These are phyloP conservation scores for Fraxinus albicans DNA, from an alignment of 305 asterid genomes.

Conservation along the genomic window DNA sequence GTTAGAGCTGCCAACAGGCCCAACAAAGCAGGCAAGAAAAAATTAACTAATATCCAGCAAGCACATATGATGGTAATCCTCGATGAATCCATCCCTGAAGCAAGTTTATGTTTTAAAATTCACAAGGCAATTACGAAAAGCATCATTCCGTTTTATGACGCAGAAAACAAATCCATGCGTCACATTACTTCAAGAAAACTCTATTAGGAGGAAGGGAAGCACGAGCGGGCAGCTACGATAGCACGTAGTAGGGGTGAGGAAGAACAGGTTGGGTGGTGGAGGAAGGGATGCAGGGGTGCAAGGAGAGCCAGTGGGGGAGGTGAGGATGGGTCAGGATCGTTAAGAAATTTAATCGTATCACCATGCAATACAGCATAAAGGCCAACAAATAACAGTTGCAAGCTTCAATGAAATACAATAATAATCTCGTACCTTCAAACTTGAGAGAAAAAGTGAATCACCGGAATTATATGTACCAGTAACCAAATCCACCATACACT, in stretches of 20 bases:
- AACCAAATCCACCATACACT: constrained; percentile 57
- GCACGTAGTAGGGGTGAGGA: background rate
- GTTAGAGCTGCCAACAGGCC: background rate
- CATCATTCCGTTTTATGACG: background rate
- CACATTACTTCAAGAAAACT: background rate
- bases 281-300: background rate
- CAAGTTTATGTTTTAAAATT: background rate
- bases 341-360: background rate
- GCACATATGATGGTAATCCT: background rate
- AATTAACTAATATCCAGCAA: background rate
- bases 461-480: constrained; percentile 34
- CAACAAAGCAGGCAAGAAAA: background rate
- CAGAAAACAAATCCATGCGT: background rate
- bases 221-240: background rate
- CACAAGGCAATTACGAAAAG: background rate
- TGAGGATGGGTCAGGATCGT: background rate
- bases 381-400: background rate
- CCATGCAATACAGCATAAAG: background rate
- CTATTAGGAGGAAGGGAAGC: background rate
- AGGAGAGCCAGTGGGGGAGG: background rate
- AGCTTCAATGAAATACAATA: background rate
- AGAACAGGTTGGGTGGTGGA: background rate
- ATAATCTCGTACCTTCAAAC: constrained; percentile 68
- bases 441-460: constrained; percentile 65
- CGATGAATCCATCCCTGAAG: background rate